Conservation (phyloP, 495 filamentous ascomycete species). For the Hypoxylon rickii region DNA sequence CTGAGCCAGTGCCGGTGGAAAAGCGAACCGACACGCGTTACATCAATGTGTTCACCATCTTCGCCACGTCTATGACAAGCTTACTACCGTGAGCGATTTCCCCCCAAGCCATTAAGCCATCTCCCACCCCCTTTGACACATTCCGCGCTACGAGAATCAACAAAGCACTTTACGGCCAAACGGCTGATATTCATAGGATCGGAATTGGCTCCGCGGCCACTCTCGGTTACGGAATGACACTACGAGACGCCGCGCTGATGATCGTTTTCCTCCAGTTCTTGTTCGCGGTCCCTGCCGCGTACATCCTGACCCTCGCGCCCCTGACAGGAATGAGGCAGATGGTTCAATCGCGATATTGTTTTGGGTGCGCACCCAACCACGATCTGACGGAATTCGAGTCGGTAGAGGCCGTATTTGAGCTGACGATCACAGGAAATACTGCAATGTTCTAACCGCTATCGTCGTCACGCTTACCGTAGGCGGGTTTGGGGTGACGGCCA, state of each 20-base stretch:
- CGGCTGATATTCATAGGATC: neutral
- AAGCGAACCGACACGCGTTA: constrained; percentile 56
- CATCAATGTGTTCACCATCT: constrained; percentile 55
- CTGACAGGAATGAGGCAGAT: constrained; percentile 61
- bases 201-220: constrained; percentile 47
- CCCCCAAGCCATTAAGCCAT: neutral
- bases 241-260: constrained; percentile 59
- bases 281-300: constrained; percentile 55
- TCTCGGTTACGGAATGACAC: constrained; percentile 50
- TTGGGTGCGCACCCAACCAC: constrained; percentile 45
- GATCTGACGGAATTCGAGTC: neutral
- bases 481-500: constrained; percentile 48
- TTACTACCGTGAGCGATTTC: constrained; percentile 40
- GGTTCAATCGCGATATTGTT: constrained; percentile 59
- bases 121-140: neutral
- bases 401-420: neutral
- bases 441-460: constrained; percentile 26
- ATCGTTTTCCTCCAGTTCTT: constrained; percentile 62
- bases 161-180: neutral
- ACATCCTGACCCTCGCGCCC: constrained; percentile 57
- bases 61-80: constrained; percentile 49
- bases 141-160: neutral
- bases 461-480: constrained; percentile 49
- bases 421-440: constrained; percentile 14
- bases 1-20: constrained; percentile 58